These are phyloP conservation scores for Dittrichia graveolens DNA, from an alignment of 129 eudicot genomes.

Conservation along the genomic window DNA sequence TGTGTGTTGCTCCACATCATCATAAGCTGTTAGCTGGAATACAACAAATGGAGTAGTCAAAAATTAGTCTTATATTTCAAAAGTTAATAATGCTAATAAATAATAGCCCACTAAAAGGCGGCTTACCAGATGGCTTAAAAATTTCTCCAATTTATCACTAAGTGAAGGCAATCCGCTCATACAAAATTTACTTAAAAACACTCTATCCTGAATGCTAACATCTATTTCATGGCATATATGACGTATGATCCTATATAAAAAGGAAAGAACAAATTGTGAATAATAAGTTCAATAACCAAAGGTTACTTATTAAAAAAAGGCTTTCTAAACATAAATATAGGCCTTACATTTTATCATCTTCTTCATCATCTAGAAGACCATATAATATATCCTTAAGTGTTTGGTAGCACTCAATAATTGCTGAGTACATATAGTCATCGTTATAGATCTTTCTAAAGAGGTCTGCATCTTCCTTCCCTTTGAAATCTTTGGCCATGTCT, in stretches of 20 bases:
- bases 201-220: conserved; percentile 51
- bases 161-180: conserved; percentile 82
- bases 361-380: conserved; percentile 57
- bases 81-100: conserved; percentile 1
- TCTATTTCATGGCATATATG: conserved; percentile 70
- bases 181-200: conserved; percentile 61
- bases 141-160: conserved; percentile 84
- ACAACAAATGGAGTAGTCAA: conserved; percentile 20
- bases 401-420: conserved; percentile 91
- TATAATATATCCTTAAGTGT: conserved; percentile 59
- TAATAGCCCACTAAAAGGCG: conserved; percentile 14
- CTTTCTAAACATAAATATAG: background rate
- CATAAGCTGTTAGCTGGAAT: conserved; percentile 54
- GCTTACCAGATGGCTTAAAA: conserved; percentile 70
- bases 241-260: conserved; percentile 50
- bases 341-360: conserved; percentile 65
- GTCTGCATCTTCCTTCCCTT: conserved; percentile 76
- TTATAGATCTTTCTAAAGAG: conserved; percentile 75
- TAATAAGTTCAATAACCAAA: conserved; percentile 14
- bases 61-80: background rate
- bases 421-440: conserved; percentile 87
- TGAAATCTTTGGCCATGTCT: conserved; percentile 98
- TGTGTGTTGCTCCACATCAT: conserved; percentile 54
- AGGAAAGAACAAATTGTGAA: conserved; percentile 17
- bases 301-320: background rate